A percentile compares a stretch with the other conserved stretches of the same genome.
Conservation (phyloP, 2,329 filamentous ascomycete genomes). For the Emericellopsis cladophorae region DNA sequence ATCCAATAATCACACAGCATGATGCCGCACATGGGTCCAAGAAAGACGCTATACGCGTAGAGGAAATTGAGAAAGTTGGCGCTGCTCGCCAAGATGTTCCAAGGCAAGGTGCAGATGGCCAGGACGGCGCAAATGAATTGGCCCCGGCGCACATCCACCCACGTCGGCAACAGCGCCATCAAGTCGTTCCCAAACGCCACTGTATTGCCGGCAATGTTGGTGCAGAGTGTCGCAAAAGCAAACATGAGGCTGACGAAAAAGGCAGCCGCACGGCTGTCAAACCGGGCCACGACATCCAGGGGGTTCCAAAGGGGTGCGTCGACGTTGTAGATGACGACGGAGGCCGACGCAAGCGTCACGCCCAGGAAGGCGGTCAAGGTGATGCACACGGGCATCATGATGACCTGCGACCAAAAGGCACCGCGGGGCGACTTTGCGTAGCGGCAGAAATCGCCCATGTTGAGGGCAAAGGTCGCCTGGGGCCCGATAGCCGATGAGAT, state of each 20-base stretch:
- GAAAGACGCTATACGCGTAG: slow-evolving; percentile 20
- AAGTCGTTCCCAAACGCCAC: slow-evolving; percentile 41
- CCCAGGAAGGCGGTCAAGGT: slow-evolving; percentile 29
- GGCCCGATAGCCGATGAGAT: slow-evolving; percentile 10
- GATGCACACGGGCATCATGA: slow-evolving; percentile 5
- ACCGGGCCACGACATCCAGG: slow-evolving; percentile 11
- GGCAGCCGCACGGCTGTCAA: slow-evolving; percentile 14
- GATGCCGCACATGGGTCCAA: slow-evolving; percentile 22
- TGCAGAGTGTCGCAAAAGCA: slow-evolving; percentile 32
- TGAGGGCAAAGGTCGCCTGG: slow-evolving; percentile 7
- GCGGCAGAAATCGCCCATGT: slow-evolving; percentile 8
- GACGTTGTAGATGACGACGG: slow-evolving; percentile 3
- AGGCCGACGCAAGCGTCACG: slow-evolving; percentile 8
- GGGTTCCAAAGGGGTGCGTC: slow-evolving; percentile 12
- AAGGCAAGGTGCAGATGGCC: slow-evolving; percentile 6
- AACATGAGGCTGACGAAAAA: slow-evolving; percentile 16
- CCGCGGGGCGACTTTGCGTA: slow-evolving; percentile 7
- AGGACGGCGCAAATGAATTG: slow-evolving; percentile 20
- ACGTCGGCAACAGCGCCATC: slow-evolving; percentile 35
- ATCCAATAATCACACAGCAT: slow-evolving; percentile 24
- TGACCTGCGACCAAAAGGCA: slow-evolving; percentile 7
- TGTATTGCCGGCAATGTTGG: slow-evolving; percentile 38
- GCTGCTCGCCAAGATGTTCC: slow-evolving; percentile 6
- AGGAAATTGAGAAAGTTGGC: slow-evolving; percentile 14
- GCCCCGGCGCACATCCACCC: slow-evolving; percentile 36